Percentiles rank a stretch among this genome's conserved stretches.
Evolutionary conservation across 2,329 filamentous ascomycete species (phyloP).

Genomic region (Beauveria brongniartii): DNA sequence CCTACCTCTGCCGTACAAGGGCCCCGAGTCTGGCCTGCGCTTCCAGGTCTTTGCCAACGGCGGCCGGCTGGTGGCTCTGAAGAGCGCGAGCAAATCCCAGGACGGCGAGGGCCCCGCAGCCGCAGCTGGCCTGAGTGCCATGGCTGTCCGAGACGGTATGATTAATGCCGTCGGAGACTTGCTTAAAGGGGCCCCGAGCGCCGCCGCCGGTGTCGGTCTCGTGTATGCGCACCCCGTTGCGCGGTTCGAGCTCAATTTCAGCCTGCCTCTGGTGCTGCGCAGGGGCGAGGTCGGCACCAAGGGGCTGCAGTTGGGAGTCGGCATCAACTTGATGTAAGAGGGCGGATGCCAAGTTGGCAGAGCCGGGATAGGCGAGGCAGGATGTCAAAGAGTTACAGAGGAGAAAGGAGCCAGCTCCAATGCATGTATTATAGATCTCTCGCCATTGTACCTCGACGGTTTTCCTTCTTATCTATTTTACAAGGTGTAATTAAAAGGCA

Average conservation of each 20-base stretch:
- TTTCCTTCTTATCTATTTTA: background rate
- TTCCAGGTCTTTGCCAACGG: conserved; percentile 89
- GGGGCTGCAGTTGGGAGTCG: conserved; percentile 89
- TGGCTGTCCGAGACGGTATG: conserved; percentile 46
- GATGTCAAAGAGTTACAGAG: background rate
- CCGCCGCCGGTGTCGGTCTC: conserved; percentile 79
- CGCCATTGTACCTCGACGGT: background rate
- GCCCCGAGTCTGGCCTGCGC: conserved; percentile 74
- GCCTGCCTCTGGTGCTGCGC: conserved; percentile 72
- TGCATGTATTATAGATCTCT: background rate
- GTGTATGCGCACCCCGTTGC: conserved; percentile 94
- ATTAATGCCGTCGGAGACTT: conserved; percentile 60
- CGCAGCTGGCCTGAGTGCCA: conserved; percentile 26
- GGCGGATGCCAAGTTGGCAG: background rate
- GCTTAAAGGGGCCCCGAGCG: conserved; percentile 67
- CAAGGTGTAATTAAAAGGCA: background rate
- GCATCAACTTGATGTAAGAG: conserved; percentile 81
- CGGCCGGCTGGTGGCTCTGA: conserved; percentile 73
- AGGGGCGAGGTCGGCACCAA: conserved; percentile 83
- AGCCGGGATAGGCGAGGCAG: background rate
- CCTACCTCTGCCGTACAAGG: conserved; percentile 73
- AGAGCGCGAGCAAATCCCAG: conserved; percentile 39
- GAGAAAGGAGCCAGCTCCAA: background rate
- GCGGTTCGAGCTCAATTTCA: conserved; percentile 93
- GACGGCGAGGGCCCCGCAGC: conserved; percentile 27